Evolutionary conservation across 75 land plant species (phyloP).

Genomic region (Pinus taeda): DNA sequence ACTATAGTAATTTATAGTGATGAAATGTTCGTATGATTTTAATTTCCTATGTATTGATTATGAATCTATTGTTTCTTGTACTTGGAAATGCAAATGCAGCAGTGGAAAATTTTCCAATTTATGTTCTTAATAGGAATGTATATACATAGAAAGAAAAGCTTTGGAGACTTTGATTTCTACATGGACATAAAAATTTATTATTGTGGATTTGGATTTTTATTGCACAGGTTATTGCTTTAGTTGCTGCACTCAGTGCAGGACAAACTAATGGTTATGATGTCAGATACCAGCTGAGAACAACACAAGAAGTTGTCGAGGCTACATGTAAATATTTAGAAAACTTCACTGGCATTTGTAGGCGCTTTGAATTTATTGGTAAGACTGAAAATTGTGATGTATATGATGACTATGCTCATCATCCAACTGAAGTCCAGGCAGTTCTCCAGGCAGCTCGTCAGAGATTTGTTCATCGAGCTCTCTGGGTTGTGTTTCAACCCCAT

Average conservation of each 20-base stretch:
- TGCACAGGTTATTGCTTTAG: conserved; percentile 52
- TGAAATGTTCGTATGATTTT: too few relatives aligned
- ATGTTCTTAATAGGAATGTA: not conserved
- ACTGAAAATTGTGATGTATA: conserved; percentile 35
- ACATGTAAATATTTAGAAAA: conserved; percentile 26
- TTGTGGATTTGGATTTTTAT: not conserved
- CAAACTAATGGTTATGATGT: conserved; percentile 11
- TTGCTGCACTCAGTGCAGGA: conserved; percentile 19
- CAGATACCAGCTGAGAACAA: conserved; percentile 9
- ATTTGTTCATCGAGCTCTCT: conserved; percentile 36
- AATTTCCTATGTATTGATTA: too few relatives aligned
- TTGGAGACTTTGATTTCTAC: not conserved
- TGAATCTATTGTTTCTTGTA: too few relatives aligned
- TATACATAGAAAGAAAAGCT: not conserved
- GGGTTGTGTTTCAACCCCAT: conserved; percentile 77
- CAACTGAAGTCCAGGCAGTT: conserved; percentile 57
- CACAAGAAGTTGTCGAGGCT: conserved; percentile 30
- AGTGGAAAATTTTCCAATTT: not conserved
- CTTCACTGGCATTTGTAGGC: conserved; percentile 50
- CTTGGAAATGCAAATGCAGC: not conserved
- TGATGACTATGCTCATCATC: conserved; percentile 84
- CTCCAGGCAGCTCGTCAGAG: conserved; percentile 58
- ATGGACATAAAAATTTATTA: not conserved
- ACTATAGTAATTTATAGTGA: too few relatives aligned
- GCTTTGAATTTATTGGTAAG: conserved; percentile 57